phyloP scores from a whole-genome alignment of 2,329 filamentous ascomycete genomes.

The Stachybotrys elegans region DNA sequence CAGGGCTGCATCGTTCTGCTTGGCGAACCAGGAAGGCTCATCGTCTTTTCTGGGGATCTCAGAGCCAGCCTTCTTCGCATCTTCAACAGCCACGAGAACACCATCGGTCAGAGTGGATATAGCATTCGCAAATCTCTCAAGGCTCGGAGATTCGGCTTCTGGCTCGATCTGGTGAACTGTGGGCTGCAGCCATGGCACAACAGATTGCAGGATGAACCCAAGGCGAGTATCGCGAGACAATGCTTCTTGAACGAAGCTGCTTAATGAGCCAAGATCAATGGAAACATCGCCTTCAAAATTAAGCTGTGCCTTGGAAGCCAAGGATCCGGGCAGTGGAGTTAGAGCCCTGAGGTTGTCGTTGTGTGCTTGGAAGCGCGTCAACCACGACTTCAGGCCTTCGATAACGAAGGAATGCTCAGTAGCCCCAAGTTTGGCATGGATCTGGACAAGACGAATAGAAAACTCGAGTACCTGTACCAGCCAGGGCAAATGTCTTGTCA shows the following conservation, averaged over 20 bases:
- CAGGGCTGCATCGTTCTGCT: slow-evolving; percentile 45
- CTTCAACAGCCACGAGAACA: slow-evolving; percentile 75
- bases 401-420: slow-evolving; percentile 40
- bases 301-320: slow-evolving; percentile 36
- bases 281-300: slow-evolving; percentile 29
- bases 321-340: slow-evolving; percentile 43
- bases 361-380: slow-evolving; percentile 39
- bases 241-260: slow-evolving; percentile 33
- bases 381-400: slow-evolving; percentile 44
- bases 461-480: slow-evolving; percentile 63
- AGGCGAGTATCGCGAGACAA: slow-evolving; percentile 47
- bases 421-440: slow-evolving; percentile 62
- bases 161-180: slow-evolving; percentile 13
- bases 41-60: slow-evolving; percentile 29
- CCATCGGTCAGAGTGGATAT: slow-evolving; percentile 66
- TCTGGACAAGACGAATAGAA: slow-evolving; percentile 54
- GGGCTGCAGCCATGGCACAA: slow-evolving; percentile 57
- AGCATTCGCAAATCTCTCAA: slow-evolving; percentile 47
- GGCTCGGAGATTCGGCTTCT: slow-evolving; percentile 10
- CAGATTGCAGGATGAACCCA: slow-evolving; percentile 59
- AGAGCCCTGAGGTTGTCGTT: slow-evolving; percentile 35
- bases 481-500: slow-evolving; percentile 44
- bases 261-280: slow-evolving; percentile 30
- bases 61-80: slow-evolving; percentile 52
- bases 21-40: slow-evolving; percentile 29